phyloP scores from a whole-genome alignment of 2,329 filamentous ascomycete species.

The Ploettnerulaceae sp. region DNA sequence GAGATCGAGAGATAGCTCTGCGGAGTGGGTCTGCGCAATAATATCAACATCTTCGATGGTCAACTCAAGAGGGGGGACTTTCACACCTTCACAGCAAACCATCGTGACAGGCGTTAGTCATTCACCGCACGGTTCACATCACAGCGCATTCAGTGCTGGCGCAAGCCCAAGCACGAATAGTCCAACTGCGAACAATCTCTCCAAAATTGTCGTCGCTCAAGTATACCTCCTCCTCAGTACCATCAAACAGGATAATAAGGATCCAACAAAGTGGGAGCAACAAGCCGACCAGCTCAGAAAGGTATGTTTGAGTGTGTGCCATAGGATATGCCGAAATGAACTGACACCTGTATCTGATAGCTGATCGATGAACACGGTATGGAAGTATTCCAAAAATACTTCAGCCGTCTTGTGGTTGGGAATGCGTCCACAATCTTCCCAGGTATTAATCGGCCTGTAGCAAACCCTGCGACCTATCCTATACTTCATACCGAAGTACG shows the following conservation, averaged over 20 bases:
- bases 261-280: conserved; percentile 83
- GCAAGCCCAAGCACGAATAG: conserved; percentile 35
- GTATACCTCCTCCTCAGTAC: conserved; percentile 91
- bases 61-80: conserved; percentile 35
- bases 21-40: conserved; percentile 34
- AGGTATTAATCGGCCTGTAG: conserved; percentile 64
- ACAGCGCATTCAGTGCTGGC: conserved; percentile 39
- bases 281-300: conserved; percentile 90
- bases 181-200: conserved; percentile 57
- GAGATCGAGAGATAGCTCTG: conserved; percentile 35
- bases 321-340: background rate
- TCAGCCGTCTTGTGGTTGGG: conserved; percentile 83
- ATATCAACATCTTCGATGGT: conserved; percentile 36
- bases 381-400: conserved; percentile 97
- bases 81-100: conserved; percentile 36
- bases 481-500: conserved; percentile 79
- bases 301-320: conserved; percentile 46
- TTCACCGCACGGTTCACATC: conserved; percentile 41
- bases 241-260: conserved; percentile 83
- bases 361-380: conserved; percentile 97
- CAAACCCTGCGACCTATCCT: conserved; percentile 77
- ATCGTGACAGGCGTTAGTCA: conserved; percentile 35
- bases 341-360: conserved; percentile 40
- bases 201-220: conserved; percentile 93
- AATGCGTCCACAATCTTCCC: conserved; percentile 92